Conservation (phyloP, 176 grass and related monocot species). For the Avena insularis region DNA sequence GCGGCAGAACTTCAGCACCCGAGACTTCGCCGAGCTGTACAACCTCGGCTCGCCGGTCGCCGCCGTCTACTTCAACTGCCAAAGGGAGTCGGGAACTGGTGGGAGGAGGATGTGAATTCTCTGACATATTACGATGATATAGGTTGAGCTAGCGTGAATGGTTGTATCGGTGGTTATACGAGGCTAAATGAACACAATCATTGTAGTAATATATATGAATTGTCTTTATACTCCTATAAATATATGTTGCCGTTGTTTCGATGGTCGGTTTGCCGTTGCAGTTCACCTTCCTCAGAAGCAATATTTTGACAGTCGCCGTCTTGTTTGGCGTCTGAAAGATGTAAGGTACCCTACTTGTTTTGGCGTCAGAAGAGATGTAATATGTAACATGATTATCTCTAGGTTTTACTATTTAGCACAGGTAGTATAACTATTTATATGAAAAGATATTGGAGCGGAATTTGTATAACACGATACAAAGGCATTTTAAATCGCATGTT, state of each 20-base stretch:
- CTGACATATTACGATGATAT: not conserved
- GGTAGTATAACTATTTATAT: not conserved
- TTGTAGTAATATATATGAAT: constrained; percentile 12
- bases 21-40: constrained; percentile 93
- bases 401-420: not conserved
- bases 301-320: not conserved
- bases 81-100: constrained; percentile 74
- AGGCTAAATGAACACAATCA: constrained; percentile 16
- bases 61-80: constrained; percentile 92
- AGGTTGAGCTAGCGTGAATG: not conserved
- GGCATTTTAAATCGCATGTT: not conserved
- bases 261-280: not conserved
- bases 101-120: constrained; percentile 72
- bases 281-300: not conserved
- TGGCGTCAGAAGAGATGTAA: not conserved
- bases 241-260: not conserved
- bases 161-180: not conserved
- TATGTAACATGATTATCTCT: not conserved
- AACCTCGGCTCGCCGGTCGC: constrained; percentile 81
- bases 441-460: not conserved
- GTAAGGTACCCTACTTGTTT: not conserved
- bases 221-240: not conserved
- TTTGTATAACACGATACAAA: not conserved
- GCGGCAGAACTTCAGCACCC: constrained; percentile 80
- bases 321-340: not conserved